A percentile compares a stretch with the other conserved stretches of the same genome.
Evolutionary conservation across 2,329 filamentous ascomycete genomes (phyloP).

Genomic region (Aspergillus tanneri): DNA sequence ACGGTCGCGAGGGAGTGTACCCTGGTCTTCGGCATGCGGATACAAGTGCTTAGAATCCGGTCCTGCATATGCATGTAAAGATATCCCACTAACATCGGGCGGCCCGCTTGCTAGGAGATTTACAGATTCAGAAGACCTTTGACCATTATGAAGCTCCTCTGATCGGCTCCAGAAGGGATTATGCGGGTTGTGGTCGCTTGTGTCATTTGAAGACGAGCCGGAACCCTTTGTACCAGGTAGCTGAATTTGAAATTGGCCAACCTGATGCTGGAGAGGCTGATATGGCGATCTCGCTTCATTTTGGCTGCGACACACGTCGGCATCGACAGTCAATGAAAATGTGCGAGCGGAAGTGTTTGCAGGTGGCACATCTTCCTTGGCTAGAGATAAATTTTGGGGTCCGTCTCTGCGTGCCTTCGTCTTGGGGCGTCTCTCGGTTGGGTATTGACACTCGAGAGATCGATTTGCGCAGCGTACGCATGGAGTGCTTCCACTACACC

Average conservation of each 20-base stretch:
- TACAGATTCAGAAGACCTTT: constrained; percentile 3
- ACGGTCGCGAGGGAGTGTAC: constrained; percentile 10
- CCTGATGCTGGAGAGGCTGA: constrained; percentile 13
- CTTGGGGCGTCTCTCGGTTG: constrained; percentile 41
- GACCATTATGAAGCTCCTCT: not conserved
- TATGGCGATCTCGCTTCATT: constrained; percentile 2
- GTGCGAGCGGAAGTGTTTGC: constrained; percentile 9
- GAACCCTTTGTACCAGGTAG: constrained; percentile 12
- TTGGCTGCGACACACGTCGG: not conserved
- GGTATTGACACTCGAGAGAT: constrained; percentile 40
- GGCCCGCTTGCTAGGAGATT: constrained; percentile 10
- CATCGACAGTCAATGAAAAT: not conserved
- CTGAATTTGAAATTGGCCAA: constrained; percentile 26
- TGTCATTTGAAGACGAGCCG: constrained; percentile 8
- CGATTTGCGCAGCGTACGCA: constrained; percentile 40
- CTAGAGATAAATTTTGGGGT: constrained; percentile 7
- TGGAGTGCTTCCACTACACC: constrained; percentile 40
- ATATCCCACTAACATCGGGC: constrained; percentile 7
- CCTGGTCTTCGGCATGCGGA: constrained; percentile 12
- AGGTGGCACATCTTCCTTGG: constrained; percentile 12
- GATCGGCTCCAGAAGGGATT: not conserved
- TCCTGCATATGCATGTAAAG: constrained; percentile 16
- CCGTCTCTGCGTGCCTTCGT: constrained; percentile 24
- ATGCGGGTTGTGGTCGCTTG: not conserved
- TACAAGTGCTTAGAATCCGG: constrained; percentile 10